phyloP scores from a whole-genome alignment of 495 filamentous ascomycete species.

The Tirmania nivea region DNA sequence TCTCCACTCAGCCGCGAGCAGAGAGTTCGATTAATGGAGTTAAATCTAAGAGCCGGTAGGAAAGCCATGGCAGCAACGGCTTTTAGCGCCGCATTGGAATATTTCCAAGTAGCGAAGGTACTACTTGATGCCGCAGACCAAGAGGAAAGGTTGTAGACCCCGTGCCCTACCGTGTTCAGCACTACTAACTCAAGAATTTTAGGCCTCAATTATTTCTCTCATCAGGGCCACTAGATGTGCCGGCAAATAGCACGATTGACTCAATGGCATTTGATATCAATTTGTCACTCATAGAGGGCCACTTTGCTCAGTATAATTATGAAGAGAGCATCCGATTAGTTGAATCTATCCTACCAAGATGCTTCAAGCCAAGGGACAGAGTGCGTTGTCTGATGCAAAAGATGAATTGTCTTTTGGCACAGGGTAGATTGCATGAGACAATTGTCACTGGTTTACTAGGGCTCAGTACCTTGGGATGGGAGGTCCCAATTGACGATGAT shows the following conservation, averaged over 20 bases:
- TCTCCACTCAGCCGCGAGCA: slow-evolving; percentile 13
- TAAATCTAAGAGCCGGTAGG: slow-evolving; percentile 17
- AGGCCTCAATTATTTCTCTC: neutral
- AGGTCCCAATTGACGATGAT: slow-evolving; percentile 16
- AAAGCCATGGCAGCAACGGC: slow-evolving; percentile 18
- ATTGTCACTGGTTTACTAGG: slow-evolving; percentile 18
- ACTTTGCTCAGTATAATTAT: slow-evolving; percentile 19
- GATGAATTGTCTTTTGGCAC: slow-evolving; percentile 19
- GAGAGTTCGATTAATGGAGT: slow-evolving; percentile 14
- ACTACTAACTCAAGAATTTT: too few relatives aligned
- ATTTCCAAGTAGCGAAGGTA: slow-evolving; percentile 15
- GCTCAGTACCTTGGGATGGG: slow-evolving; percentile 15
- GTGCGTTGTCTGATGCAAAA: slow-evolving; percentile 17
- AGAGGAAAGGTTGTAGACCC: slow-evolving; percentile 5
- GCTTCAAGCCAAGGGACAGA: slow-evolving; percentile 15
- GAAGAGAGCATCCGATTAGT: slow-evolving; percentile 15
- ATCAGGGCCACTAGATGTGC: too few relatives aligned
- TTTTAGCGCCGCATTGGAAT: slow-evolving; percentile 16
- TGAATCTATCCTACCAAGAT: slow-evolving; percentile 13
- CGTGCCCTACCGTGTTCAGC: too few relatives aligned
- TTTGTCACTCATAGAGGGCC: slow-evolving; percentile 17
- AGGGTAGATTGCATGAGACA: slow-evolving; percentile 17
- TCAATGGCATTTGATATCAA: slow-evolving; percentile 17
- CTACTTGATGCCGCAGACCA: slow-evolving; percentile 14
- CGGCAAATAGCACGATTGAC: slow-evolving; percentile 4